These are phyloP conservation scores for Cicer judaicum DNA, from an alignment of 306 rosid genomes.

Conservation along the genomic window DNA sequence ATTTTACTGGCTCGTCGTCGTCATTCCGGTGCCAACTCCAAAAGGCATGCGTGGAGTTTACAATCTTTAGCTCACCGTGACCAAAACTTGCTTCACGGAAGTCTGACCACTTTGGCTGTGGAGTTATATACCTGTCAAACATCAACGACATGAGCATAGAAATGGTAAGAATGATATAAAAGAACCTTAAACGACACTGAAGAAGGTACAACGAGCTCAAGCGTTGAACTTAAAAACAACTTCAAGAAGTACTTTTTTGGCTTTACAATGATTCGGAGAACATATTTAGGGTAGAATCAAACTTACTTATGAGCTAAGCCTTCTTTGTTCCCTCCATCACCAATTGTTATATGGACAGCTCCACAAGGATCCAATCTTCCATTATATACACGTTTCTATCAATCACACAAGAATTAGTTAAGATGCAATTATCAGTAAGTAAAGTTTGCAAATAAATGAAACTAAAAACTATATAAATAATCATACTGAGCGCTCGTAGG, in stretches of 20 bases:
- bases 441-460: not conserved
- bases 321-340: slow-evolving; percentile 95
- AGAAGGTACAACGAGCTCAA: not conserved
- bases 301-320: slow-evolving; percentile 80
- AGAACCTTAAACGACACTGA: not conserved
- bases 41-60: slow-evolving; percentile 75
- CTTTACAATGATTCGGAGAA: slow-evolving; percentile 8
- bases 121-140: slow-evolving; percentile 60
- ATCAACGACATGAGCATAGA: not conserved
- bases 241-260: not conserved
- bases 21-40: slow-evolving; percentile 99
- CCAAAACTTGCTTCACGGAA: slow-evolving; percentile 93
- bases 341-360: slow-evolving; percentile 86
- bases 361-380: slow-evolving; percentile 78
- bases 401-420: not conserved
- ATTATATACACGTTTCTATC: slow-evolving; percentile 71
- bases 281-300: slow-evolving; percentile 15
- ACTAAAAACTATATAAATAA: not conserved
- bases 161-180: slow-evolving; percentile 7
- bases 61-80: slow-evolving; percentile 82
- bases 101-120: slow-evolving; percentile 84
- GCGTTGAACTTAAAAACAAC: not conserved
- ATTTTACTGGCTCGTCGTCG: slow-evolving; percentile 81
- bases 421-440: not conserved
- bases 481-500: slow-evolving; percentile 87